phyloP scores from a whole-genome alignment of 75 land plant genomes.

The Selaginella moellendorffii region DNA sequence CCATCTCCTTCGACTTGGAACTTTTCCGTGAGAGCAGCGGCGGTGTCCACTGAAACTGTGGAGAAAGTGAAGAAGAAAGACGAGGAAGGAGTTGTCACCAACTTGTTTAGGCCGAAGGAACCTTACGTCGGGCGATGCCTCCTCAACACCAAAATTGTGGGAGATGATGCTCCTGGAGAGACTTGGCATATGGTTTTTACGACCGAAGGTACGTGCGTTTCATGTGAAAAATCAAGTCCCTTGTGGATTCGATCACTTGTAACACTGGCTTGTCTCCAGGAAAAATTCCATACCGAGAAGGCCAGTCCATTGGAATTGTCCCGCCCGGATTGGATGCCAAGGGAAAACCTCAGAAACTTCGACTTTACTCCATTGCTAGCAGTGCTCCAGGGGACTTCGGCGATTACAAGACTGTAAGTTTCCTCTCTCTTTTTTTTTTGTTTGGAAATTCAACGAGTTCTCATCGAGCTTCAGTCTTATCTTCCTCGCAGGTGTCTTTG shows the following conservation, averaged over 20 bases:
- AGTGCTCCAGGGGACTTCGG: constrained; percentile 97
- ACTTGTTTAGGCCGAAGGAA: constrained; percentile 69
- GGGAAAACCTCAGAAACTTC: constrained; percentile 93
- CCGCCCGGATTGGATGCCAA: constrained; percentile 82
- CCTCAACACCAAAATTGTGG: constrained; percentile 88
- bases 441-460: too few species aligned
- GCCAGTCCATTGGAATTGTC: constrained; percentile 89
- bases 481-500: constrained; percentile 69
- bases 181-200: constrained; percentile 98
- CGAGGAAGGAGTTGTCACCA: constrained; percentile 63
- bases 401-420: constrained; percentile 87
- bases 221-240: too few species aligned
- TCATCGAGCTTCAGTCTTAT: too few species aligned
- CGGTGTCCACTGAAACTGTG: constrained; percentile 29
- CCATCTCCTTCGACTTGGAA: too few species aligned
- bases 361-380: constrained; percentile 94
- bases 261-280: constrained; percentile 30
- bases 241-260: too few species aligned
- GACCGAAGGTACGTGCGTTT: constrained; percentile 55
- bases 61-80: constrained; percentile 58
- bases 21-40: not conserved
- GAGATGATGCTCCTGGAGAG: constrained; percentile 97
- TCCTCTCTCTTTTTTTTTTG: too few species aligned
- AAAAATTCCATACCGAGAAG: constrained; percentile 86
- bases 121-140: constrained; percentile 76